phyloP scores from a whole-genome alignment of 129 eudicot genomes.

The Rutidosis leptorrhynchoides region DNA sequence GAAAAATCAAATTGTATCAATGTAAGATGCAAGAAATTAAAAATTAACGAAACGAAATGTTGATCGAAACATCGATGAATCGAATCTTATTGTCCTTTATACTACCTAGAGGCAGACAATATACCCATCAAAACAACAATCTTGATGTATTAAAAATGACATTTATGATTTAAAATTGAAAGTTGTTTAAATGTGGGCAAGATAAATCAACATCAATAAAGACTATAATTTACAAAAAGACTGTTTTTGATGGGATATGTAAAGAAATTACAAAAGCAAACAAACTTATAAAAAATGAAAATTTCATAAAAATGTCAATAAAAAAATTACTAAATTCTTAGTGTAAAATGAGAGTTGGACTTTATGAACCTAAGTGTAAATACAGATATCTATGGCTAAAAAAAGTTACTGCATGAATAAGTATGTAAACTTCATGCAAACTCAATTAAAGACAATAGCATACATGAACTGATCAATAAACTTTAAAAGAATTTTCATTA shows the following conservation, averaged over 20 bases:
- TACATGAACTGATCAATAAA: too few species aligned
- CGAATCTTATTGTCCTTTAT: conserved; percentile 8
- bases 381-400: background rate
- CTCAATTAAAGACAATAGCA: background rate
- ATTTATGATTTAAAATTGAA: conserved; percentile 18
- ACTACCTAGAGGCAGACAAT: conserved; percentile 31
- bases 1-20: conserved; percentile 1
- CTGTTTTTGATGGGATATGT: conserved; percentile 20
- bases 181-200: conserved; percentile 11
- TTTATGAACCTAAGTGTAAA: background rate
- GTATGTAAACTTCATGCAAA: too few species aligned
- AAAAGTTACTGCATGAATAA: too few species aligned
- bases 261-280: conserved; percentile 17
- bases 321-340: too few species aligned
- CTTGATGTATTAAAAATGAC: conserved; percentile 28
- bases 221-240: conserved; percentile 20
- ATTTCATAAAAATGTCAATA: too few species aligned
- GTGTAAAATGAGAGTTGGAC: conserved; percentile 9
- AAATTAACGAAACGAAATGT: conserved; percentile 17
- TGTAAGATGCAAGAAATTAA: background rate
- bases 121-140: conserved; percentile 11
- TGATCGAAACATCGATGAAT: too few species aligned
- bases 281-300: background rate
- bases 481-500: too few species aligned
- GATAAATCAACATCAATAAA: conserved; percentile 31